Conservation (phyloP, 2,329 filamentous ascomycete species). For the Colletotrichum gigasporum region DNA sequence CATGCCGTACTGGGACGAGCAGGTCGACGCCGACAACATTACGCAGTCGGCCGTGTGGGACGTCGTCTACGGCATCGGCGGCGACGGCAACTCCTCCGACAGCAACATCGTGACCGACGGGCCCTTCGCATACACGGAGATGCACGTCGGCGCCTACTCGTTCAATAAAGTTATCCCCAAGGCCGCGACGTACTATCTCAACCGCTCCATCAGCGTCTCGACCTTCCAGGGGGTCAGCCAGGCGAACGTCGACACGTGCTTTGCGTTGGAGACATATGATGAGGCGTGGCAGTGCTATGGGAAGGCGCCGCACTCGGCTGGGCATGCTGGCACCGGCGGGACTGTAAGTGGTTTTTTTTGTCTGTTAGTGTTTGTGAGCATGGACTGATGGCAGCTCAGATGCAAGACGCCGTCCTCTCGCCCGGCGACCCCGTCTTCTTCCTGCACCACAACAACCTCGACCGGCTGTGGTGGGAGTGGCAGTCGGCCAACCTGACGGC, state of each 20-base stretch:
- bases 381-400: background rate
- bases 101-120: too few species aligned
- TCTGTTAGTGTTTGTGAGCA: background rate
- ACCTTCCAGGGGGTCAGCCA: background rate
- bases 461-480: conserved; percentile 7
- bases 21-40: too few species aligned
- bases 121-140: too few species aligned
- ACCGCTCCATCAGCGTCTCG: background rate
- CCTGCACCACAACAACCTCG: conserved; percentile 7
- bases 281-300: background rate
- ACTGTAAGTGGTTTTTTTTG: background rate
- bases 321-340: background rate
- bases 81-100: too few species aligned
- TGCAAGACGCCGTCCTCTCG: background rate
- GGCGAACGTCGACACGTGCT: background rate
- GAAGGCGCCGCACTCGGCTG: background rate
- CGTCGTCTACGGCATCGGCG: too few species aligned
- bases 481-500: conserved; percentile 15
- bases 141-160: background rate
- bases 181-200: background rate
- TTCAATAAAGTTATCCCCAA: background rate
- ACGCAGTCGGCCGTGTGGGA: too few species aligned
- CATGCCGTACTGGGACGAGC: too few species aligned
- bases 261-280: background rate
- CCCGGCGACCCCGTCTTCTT: conserved; percentile 7